A percentile compares a stretch with the other conserved stretches of the same genome.
Conservation (phyloP, 116 monocot genomes). For the Trichopus zeylanicus region DNA sequence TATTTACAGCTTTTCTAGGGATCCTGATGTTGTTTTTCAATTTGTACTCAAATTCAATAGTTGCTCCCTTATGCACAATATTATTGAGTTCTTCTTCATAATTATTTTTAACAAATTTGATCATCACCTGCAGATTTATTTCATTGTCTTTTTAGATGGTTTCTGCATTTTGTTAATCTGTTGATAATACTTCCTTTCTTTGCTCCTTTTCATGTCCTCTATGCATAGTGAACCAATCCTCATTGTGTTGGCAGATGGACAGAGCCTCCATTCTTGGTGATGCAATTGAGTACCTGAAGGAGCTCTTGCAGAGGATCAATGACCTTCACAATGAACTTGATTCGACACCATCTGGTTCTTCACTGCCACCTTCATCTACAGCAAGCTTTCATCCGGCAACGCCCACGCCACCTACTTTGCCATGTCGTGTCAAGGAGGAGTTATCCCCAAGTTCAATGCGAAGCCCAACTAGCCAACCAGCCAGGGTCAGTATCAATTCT, state of each 20-base stretch:
- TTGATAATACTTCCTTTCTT: too few relatives aligned
- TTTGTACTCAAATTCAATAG: too few relatives aligned
- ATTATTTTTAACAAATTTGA: too few relatives aligned
- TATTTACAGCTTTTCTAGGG: too few relatives aligned
- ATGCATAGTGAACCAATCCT: too few relatives aligned
- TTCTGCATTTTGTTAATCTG: too few relatives aligned
- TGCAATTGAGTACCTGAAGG: conserved; percentile 98
- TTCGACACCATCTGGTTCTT: conserved; percentile 55
- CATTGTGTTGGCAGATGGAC: conserved; percentile 97
- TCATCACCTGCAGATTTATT: too few relatives aligned
- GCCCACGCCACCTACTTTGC: conserved; percentile 69
- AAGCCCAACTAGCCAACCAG: conserved; percentile 70
- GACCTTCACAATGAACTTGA: conserved; percentile 97
- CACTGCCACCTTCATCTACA: conserved; percentile 35
- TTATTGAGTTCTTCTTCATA: too few relatives aligned
- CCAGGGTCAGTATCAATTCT: conserved; percentile 48
- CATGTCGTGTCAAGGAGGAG: conserved; percentile 90
- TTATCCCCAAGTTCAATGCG: conserved; percentile 58
- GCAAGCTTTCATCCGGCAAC: conserved; percentile 76
- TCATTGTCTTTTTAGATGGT: too few relatives aligned
- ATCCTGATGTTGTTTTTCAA: too few relatives aligned
- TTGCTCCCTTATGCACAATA: too few relatives aligned
- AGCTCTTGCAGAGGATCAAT: conserved; percentile 95
- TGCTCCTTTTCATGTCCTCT: too few relatives aligned
- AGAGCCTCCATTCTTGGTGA: conserved; percentile 98